These are phyloP conservation scores for Fomitopsis betulina DNA, from an alignment of 1,284 basidiomycete genomes.

Conservation along the genomic window DNA sequence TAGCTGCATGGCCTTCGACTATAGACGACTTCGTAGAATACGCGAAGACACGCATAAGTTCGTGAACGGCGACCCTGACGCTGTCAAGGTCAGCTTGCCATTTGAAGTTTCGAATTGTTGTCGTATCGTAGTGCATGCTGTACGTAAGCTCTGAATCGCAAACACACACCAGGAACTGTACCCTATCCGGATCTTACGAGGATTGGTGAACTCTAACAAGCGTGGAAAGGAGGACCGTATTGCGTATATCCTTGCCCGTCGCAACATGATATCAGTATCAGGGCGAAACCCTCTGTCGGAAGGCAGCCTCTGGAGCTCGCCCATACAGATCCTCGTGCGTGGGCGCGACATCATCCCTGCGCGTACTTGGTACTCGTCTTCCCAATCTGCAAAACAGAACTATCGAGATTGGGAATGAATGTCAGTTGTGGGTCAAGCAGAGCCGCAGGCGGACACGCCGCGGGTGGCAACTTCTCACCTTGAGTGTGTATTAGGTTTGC, in stretches of 20 bases:
- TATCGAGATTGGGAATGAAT: not conserved
- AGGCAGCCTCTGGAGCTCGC: not conserved
- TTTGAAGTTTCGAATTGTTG: not conserved
- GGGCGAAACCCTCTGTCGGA: not conserved
- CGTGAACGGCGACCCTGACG: not conserved
- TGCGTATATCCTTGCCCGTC: not conserved
- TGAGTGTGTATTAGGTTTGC: not conserved
- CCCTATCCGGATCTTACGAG: not conserved
- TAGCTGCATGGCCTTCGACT: conserved; percentile 85
- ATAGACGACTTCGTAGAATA: conserved; percentile 87
- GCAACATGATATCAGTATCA: not conserved
- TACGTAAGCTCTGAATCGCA: conserved; percentile 1
- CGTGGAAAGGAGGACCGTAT: not conserved
- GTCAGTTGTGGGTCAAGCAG: no score
- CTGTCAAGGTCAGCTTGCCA: not conserved
- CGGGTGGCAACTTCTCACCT: not conserved
- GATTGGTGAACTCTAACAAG: not conserved
- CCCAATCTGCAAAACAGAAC: not conserved
- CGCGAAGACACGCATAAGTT: conserved; percentile 39
- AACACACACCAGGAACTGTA: not conserved
- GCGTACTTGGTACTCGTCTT: not conserved
- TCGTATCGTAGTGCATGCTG: conserved; percentile 1
- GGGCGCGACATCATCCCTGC: not conserved
- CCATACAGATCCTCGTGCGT: not conserved
- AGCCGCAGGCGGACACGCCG: not conserved